These are phyloP conservation scores for Antitrichia curtipendula DNA, from an alignment of 225 moss, liverwort and hornwort species.

Conservation along the genomic window DNA sequence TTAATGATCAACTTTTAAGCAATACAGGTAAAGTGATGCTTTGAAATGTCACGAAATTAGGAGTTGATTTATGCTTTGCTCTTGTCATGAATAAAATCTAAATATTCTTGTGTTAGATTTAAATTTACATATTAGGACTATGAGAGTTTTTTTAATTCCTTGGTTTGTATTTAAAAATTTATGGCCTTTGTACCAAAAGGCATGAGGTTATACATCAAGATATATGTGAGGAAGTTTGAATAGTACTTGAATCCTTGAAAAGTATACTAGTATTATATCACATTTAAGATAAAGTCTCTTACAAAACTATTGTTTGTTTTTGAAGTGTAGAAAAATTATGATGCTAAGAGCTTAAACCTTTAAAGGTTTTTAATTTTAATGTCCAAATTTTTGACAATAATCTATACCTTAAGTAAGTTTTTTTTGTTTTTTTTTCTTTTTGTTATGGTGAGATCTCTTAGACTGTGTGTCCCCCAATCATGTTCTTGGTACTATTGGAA, in stretches of 20 bases:
- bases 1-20: neutral
- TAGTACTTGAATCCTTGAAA: accelerated
- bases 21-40: neutral
- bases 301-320: neutral
- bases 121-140: neutral
- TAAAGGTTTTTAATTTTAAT: neutral
- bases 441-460: too few relatives aligned
- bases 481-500: too few relatives aligned
- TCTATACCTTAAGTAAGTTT: neutral
- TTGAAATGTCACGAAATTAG: neutral
- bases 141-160: neutral
- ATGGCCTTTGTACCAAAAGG: accelerated
- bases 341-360: too few relatives aligned
- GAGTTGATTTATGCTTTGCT: neutral
- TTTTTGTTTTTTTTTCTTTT: too few relatives aligned
- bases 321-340: neutral
- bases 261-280: neutral
- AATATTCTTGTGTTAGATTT: neutral
- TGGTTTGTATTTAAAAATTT: neutral
- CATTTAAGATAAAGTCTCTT: neutral
- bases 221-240: neutral
- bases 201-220: neutral
- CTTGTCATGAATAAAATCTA: neutral
- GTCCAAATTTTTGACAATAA: neutral
- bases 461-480: too few relatives aligned